These are phyloP conservation scores for Tricholoma saponaceum DNA, from an alignment of 768 basidiomycete species.

Conservation along the genomic window DNA sequence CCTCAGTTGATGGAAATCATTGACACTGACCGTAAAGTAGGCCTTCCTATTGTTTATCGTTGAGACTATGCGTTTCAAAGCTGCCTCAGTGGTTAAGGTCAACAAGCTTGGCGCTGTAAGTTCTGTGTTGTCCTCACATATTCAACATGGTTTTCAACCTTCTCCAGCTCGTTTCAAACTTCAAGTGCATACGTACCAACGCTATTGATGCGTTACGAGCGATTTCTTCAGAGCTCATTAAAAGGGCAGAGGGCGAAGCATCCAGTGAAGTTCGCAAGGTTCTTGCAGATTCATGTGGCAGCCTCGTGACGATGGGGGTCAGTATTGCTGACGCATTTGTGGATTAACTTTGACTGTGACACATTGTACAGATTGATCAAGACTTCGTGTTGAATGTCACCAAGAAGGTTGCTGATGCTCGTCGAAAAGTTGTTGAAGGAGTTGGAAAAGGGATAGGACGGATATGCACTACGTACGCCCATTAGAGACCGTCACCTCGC, in stretches of 20 bases:
- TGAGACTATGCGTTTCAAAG: conserved; percentile 73
- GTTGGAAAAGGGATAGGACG: conserved; percentile 52
- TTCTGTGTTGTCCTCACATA: conserved; percentile 7
- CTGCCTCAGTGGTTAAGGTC: conserved; percentile 60
- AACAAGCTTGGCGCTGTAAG: conserved; percentile 71
- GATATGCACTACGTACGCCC: conserved; percentile 18
- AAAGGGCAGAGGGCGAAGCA: conserved; percentile 47
- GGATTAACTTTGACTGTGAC: conserved; percentile 4
- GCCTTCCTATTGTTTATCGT: conserved; percentile 68
- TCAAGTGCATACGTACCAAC: conserved; percentile 57
- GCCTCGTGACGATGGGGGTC: conserved; percentile 33
- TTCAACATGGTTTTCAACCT: conserved; percentile 5
- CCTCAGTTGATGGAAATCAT: not conserved
- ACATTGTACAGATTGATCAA: conserved; percentile 46
- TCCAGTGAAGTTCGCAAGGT: conserved; percentile 48
- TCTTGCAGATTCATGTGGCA: conserved; percentile 47
- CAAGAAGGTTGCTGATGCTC: conserved; percentile 65
- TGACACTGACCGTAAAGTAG: conserved; percentile 30
- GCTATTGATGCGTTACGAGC: conserved; percentile 51
- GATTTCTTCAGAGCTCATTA: conserved; percentile 50
- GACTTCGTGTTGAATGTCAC: conserved; percentile 59
- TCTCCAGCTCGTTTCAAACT: conserved; percentile 58
- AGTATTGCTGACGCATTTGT: not conserved
- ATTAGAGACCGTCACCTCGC: not conserved
- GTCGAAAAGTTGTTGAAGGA: conserved; percentile 69